These are phyloP conservation scores for Globisporangium echinulatum DNA, from an alignment of 352 stramenopile species.

Conservation along the genomic window DNA sequence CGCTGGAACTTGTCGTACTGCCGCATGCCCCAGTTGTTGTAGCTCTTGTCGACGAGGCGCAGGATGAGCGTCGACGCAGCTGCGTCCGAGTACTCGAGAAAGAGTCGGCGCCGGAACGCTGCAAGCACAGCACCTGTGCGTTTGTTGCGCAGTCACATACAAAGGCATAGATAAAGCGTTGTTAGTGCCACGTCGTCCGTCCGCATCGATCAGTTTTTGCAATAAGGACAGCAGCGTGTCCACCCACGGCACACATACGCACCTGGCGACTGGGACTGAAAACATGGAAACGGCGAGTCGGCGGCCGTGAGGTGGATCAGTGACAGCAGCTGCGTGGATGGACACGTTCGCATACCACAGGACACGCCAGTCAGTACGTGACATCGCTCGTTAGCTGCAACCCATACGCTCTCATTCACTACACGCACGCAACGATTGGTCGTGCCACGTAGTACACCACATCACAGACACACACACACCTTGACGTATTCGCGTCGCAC, in stretches of 20 bases:
- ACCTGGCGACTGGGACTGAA: constrained; percentile 29
- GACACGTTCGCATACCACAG: not conserved
- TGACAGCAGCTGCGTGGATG: constrained; percentile 42
- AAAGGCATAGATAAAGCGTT: not conserved
- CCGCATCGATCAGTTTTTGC: too few relatives aligned
- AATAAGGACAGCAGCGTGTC: not conserved
- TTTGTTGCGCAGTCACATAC: too few relatives aligned
- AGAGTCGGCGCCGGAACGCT: constrained; percentile 25
- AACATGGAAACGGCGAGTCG: constrained; percentile 88
- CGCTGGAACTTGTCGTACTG: constrained; percentile 74
- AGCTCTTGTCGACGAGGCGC: constrained; percentile 47
- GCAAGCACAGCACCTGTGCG: constrained; percentile 13
- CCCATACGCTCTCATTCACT: too few relatives aligned
- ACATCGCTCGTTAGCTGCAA: too few relatives aligned
- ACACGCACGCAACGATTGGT: too few relatives aligned
- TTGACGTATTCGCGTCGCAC: constrained; percentile 79
- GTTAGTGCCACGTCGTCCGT: not conserved
- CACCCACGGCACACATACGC: not conserved
- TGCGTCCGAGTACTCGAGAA: constrained; percentile 25
- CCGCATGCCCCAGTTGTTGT: constrained; percentile 59
- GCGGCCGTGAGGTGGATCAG: constrained; percentile 88
- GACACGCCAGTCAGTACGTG: too few relatives aligned
- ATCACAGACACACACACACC: constrained; percentile 14
- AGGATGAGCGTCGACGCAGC: constrained; percentile 16
- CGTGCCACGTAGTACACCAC: too few relatives aligned